Conservation (phyloP, 2,329 filamentous ascomycete species). For the Beauveria scarabaeidicola region DNA sequence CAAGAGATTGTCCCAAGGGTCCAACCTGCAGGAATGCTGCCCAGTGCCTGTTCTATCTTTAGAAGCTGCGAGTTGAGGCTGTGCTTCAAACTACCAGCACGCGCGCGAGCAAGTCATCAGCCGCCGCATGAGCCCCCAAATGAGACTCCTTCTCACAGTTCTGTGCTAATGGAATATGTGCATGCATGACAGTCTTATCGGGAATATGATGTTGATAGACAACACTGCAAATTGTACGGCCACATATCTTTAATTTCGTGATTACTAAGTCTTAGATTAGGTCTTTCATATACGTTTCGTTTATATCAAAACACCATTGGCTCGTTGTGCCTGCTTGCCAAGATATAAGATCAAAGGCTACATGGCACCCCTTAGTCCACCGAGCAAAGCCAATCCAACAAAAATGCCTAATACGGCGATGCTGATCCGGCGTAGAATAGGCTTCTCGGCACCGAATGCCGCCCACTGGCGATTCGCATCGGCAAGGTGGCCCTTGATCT, state of each 20-base stretch:
- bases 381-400: background rate
- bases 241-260: background rate
- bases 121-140: background rate
- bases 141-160: background rate
- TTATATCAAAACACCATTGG: background rate
- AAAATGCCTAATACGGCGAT: conserved; percentile 24
- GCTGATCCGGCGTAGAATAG: conserved; percentile 60
- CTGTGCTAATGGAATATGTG: background rate
- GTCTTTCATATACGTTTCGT: background rate
- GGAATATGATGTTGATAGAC: background rate
- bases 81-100: background rate
- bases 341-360: background rate
- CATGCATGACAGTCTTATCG: background rate
- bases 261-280: background rate
- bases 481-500: conserved; percentile 62
- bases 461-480: conserved; percentile 64
- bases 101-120: background rate
- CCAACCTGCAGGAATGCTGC: too few species aligned
- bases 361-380: background rate
- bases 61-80: background rate
- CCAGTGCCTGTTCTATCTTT: conserved; percentile 6
- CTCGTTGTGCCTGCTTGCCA: background rate
- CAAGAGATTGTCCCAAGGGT: too few species aligned
- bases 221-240: background rate
- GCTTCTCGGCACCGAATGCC: conserved; percentile 62